Base-by-base conservation (phyloP, 345 rosid genomes). In the Hibiscus syriacus region DNA sequence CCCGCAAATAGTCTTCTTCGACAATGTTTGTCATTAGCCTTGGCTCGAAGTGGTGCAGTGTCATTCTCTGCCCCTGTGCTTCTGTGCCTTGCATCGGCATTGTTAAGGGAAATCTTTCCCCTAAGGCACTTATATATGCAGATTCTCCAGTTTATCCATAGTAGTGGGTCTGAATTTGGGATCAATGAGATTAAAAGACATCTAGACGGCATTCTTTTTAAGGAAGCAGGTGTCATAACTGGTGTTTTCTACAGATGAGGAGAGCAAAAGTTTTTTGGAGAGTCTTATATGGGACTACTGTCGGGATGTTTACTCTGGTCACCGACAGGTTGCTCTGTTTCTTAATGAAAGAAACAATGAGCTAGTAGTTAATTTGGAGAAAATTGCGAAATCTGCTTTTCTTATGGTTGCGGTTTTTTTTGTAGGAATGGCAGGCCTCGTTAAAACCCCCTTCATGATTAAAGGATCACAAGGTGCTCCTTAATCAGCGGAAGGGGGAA, bases 381-480 rank as follows among this genome's bases (percentile, higher is more conserved):
- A 87, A 79, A 82, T 91, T 73, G 90, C 95, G 0, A 96, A 89
- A 75, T 89, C 97, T 74, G 87, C 92, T 66, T 94, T 91, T 75
- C 92, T 91, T 66, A n/a, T n/a, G n/a, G n/a, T n/a, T n/a, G n/a
- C n/a, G n/a, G n/a, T n/a, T n/a, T n/a, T n/a, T n/a, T n/a, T n/a
- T n/a, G n/a, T n/a, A n/a, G n/a, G n/a, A n/a, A n/a, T n/a, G n/a
- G n/a, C n/a, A n/a, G n/a, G n/a, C n/a, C n/a, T n/a, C n/a, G n/a
- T n/a, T n/a, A n/a, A n/a, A n/a, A n/a, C n/a, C n/a, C n/a, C n/a
- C n/a, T n/a, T n/a, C n/a, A n/a, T n/a, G n/a, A n/a, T n/a, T n/a
- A n/a, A n/a, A n/a, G n/a, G n/a, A n/a, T n/a, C n/a, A n/a, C n/a
- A n/a, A n/a, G n/a, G n/a, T n/a, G n/a, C n/a, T n/a, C n/a, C n/a